Evolutionary conservation across 352 stramenopile species (phyloP), one percentile per base, ranked within the genome.

Genomic region (Phytophthora colocasiae): DNA sequence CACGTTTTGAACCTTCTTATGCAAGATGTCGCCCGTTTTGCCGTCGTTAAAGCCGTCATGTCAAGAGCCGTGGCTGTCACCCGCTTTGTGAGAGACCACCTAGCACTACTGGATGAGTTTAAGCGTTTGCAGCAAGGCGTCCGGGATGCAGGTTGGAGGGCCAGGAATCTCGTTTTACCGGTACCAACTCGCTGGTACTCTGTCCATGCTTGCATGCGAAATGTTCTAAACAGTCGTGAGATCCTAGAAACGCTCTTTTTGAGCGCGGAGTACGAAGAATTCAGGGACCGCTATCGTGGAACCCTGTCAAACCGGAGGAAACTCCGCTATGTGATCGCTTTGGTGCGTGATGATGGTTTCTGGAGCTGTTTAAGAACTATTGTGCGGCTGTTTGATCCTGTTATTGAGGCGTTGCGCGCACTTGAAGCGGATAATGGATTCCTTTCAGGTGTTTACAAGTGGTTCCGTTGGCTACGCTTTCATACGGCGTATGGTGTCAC

Each of bases 361-460:
- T 52, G 45, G 45, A 52, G 45, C 12, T 24, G 29, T 29, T 52
- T 52, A 6, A 11, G 45, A 26, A 38, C 45, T 17, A 52, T 52
- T 3, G 45, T 52, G 2, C 14, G 45, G 4, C 11, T 52, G 14
- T 7, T 52, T 24, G 45, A 38, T 14, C 45, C 45, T 14, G 36
- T 52, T 39, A 52, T 52, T 15, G 29, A 6, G 3, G 45, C 26
- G 1, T 14, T 52, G 6, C 2, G 45, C 4, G 26, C 24, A 9
- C 8, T 52, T 24, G 45, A 52, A 26, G 45, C 45, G 5, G 45
- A 40, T 9, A n/a, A 40, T 40, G 34, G 10, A n/a, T 40, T 52
- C n/a, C n/a, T 29, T 15, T 53, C 46, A 8, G 29, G 27, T 8
- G 29, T 40, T 12, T 53, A 53, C 7, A 38, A 12, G 2, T 53